phyloP scores from a whole-genome alignment of 2,329 filamentous ascomycete species.

The Venturia effusa region DNA sequence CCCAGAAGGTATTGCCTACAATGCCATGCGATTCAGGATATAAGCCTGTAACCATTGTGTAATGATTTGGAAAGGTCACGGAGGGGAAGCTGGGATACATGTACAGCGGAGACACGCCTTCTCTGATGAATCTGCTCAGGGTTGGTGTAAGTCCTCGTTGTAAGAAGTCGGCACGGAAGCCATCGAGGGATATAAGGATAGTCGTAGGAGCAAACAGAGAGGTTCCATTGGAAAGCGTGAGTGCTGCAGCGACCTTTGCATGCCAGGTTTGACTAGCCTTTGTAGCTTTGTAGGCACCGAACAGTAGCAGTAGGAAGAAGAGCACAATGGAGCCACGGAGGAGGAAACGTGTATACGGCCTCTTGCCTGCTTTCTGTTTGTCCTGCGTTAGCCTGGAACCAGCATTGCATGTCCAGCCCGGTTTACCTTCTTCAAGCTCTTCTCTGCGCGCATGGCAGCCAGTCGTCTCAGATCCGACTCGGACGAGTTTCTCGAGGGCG shows the following conservation, averaged over 20 bases:
- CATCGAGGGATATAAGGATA: constrained; percentile 86
- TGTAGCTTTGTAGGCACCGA: constrained; percentile 20
- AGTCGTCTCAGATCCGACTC: constrained; percentile 37
- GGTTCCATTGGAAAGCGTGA: constrained; percentile 62
- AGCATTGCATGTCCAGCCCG: neutral
- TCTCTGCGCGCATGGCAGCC: constrained; percentile 13
- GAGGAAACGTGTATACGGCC: constrained; percentile 21
- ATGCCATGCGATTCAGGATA: constrained; percentile 90
- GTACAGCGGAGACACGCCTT: constrained; percentile 81
- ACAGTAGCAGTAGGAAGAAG: constrained; percentile 44
- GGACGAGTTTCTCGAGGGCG: constrained; percentile 29
- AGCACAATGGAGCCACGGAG: constrained; percentile 36
- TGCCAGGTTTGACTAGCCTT: constrained; percentile 13
- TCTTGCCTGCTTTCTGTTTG: constrained; percentile 12
- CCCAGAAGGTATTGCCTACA: constrained; percentile 93
- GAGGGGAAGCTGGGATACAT: constrained; percentile 94
- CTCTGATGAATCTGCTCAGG: constrained; percentile 64
- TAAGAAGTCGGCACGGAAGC: constrained; percentile 90
- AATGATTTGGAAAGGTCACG: constrained; percentile 92
- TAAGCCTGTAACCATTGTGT: constrained; percentile 81
- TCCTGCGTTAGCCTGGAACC: neutral
- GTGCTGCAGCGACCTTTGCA: constrained; percentile 15
- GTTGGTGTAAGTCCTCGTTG: constrained; percentile 73
- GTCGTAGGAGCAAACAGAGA: constrained; percentile 85
- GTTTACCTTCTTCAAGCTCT: constrained; percentile 29